Evolutionary conservation across 352 stramenopile species (phyloP), one percentile per base, ranked within the genome.

Genomic region (Pythium monospermum): DNA sequence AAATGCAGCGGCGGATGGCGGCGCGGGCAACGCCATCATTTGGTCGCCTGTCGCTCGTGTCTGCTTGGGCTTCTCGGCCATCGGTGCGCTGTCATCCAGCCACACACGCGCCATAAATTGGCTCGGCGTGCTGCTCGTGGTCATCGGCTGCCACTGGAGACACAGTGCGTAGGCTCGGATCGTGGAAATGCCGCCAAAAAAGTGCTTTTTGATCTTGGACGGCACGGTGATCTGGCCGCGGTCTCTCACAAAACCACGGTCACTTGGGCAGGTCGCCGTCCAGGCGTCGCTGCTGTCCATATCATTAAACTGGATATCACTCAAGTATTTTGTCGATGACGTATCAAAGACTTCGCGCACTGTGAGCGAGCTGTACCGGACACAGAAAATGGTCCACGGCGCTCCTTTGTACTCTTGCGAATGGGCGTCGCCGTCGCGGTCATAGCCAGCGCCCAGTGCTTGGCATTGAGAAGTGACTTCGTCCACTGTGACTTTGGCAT

Each of bases 301-400:
- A 22, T 76, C 64, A 11, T 64, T 62, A 12, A 70, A 58, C 46
- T 74, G 59, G 1, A 72, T 23, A 28, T 73, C 69, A 6, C 32
- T 43, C 6, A 79, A 47, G 3, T 76, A 71, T 15, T 33, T 49
- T 26, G 41, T 41, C 0, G 37, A 36, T 15, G 36, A 11, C 6
- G 4, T 30, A 12, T 55, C 52, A 4, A 57, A 30, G 22, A 76
- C 45, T 45, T 79, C 69, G 7, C 69, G 63, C 16, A 76, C 28
- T 4, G 51, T 63, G 3, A 50, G 50, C 27, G 53, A 63, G 21
- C 49, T 23, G 39, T 75, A 74, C 12, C 55, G 51, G 32, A 72
- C 50, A 23, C 69, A 79, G 36, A 79, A 69, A 30, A 79, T 76
- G 26, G 69, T 74, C 66, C 64, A 74, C 2, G 66, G 69, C 2